These are phyloP conservation scores for Rhexocercosporidium sp. DNA, from an alignment of 2,329 filamentous ascomycete genomes.

Conservation along the genomic window DNA sequence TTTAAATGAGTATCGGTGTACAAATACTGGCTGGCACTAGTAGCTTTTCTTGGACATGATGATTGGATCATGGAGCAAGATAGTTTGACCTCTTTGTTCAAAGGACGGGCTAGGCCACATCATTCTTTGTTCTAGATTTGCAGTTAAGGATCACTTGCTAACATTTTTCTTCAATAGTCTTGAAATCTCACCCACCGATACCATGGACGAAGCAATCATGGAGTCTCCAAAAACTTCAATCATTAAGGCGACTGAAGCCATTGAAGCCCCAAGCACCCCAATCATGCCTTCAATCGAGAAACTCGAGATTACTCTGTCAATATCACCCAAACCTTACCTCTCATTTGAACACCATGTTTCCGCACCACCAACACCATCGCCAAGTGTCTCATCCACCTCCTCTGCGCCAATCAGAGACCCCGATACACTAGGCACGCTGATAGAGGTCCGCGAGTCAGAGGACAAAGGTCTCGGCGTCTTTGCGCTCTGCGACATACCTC, in stretches of 20 bases:
- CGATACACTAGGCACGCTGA: slow-evolving; percentile 31
- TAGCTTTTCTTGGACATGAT: too few relatives aligned
- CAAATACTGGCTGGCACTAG: too few relatives aligned
- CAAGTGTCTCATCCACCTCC: not conserved
- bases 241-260: not conserved
- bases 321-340: not conserved
- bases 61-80: too few relatives aligned
- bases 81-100: too few relatives aligned
- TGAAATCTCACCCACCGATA: not conserved
- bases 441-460: slow-evolving; percentile 29
- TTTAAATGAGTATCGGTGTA: too few relatives aligned
- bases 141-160: slow-evolving; percentile 28
- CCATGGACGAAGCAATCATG: not conserved
- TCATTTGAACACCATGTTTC: slow-evolving; percentile 13
- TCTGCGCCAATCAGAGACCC: slow-evolving; percentile 27
- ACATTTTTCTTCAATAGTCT: slow-evolving; percentile 18
- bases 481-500: slow-evolving; percentile 28
- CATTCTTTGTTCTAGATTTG: not conserved
- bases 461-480: slow-evolving; percentile 35
- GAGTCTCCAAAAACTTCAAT: not conserved
- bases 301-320: not conserved
- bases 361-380: slow-evolving; percentile 5
- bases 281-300: not conserved
- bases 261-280: not conserved
- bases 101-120: too few relatives aligned